A percentile compares a stretch with the other conserved stretches of the same genome.
phyloP scores from a whole-genome alignment of 2,329 filamentous ascomycete species.

The Exserohilum rostratum region DNA sequence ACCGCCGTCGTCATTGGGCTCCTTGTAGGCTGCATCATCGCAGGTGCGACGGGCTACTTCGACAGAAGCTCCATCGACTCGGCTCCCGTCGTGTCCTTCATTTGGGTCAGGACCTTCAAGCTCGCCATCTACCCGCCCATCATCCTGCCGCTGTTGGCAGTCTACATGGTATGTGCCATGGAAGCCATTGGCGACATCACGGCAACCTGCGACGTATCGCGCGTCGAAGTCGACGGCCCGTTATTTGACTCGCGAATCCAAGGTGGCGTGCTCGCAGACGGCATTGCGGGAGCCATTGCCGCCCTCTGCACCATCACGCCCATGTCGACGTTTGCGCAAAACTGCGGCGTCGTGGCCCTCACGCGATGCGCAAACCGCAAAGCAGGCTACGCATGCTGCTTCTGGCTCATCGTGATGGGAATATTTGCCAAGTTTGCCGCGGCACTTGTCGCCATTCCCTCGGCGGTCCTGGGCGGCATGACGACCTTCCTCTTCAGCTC shows the following conservation, averaged over 20 bases:
- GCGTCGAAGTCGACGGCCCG: constrained; percentile 73
- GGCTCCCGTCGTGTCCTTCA: constrained; percentile 74
- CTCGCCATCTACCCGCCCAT: constrained; percentile 74
- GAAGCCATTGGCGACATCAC: constrained; percentile 83
- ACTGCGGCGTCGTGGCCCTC: constrained; percentile 64
- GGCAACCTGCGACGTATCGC: constrained; percentile 80
- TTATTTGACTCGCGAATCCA: constrained; percentile 79
- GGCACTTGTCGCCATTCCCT: constrained; percentile 75
- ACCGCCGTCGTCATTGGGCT: constrained; percentile 77
- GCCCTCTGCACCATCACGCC: constrained; percentile 80
- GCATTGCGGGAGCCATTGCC: constrained; percentile 75
- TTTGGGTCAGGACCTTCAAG: constrained; percentile 80
- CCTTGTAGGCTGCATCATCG: constrained; percentile 78
- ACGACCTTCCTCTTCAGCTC: constrained; percentile 79
- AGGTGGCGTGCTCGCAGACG: constrained; percentile 79
- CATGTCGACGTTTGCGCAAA: constrained; percentile 63
- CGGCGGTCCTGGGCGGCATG: constrained; percentile 57
- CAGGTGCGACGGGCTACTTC: constrained; percentile 79
- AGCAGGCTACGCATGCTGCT: constrained; percentile 77
- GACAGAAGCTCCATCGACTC: constrained; percentile 72
- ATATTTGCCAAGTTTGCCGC: constrained; percentile 85
- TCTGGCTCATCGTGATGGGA: constrained; percentile 81
- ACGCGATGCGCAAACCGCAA: constrained; percentile 82
- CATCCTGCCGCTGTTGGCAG: constrained; percentile 70
- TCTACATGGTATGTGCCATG: constrained; percentile 73